Evolutionary conservation across 768 basidiomycete species (phyloP), one percentile per base, ranked within the genome.

Genomic region (Mycena rebaudengoi): DNA sequence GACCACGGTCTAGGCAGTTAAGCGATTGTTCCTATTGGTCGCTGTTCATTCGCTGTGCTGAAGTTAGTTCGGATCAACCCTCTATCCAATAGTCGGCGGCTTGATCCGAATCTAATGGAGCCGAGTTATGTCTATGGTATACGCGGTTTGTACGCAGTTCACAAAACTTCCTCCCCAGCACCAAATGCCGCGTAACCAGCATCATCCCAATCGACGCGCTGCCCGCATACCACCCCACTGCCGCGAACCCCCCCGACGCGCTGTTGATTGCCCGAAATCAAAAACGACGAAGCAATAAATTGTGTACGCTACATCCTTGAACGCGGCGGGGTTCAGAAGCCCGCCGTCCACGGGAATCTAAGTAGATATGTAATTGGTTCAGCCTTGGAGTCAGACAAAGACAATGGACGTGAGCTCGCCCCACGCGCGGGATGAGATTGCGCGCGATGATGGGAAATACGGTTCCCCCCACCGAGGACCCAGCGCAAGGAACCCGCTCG

Each of bases 331-430:
- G 62, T 88, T 86, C 67, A 88, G 78, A 11, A 91, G 70, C 5
- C 89, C 86, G 7, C 88, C 88, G 90, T 87, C 90, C 90, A 91
- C 46, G 82, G 80, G 74, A 91, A 91, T 4, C 89, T 90, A 40
- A 7, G 30, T 23, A 7, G 0, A 23, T 4, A 23, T n/a, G n/a
- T n/a, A n/a, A n/a, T n/a, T n/a, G n/a, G n/a, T n/a, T n/a, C n/a
- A n/a, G n/a, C n/a, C n/a, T n/a, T 30, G 59, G 30, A 30, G 46
- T 44, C 45, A 26, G 39, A 44, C 40, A 35, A n/a, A n/a, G n/a
- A n/a, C n/a, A n/a, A n/a, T n/a, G n/a, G n/a, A n/a, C n/a, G n/a
- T n/a, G 11, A 7, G 29, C 82, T 16, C 70, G 86, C 89, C 89
- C 88, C 2, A 90, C 80, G 56, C 73, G 61, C 0, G 79, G 75